Conservation (phyloP, 345 rosid genomes). For the Rhizophora apiculata region DNA sequence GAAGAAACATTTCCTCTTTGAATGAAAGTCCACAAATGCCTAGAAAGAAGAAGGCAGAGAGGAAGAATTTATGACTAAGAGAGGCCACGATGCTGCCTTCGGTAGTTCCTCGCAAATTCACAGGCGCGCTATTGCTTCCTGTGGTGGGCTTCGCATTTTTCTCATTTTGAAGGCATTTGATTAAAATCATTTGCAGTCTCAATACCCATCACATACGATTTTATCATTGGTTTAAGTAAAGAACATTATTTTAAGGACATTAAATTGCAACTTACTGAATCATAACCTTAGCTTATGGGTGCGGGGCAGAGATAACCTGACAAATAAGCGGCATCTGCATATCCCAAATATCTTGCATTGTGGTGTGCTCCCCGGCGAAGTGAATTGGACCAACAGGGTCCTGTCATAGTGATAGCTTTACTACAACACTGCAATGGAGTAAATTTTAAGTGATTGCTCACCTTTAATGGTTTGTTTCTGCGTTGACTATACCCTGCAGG, state of each 20-base stretch:
- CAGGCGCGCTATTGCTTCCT: too few species aligned
- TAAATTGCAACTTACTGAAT: too few species aligned
- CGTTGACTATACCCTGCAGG: conserved; percentile 16
- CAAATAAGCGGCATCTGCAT: conserved; percentile 27
- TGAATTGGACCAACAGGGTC: conserved; percentile 26
- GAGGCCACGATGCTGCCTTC: too few species aligned
- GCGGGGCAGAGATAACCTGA: conserved; percentile 17
- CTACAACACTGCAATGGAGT: not conserved
- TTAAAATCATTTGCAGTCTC: conserved; percentile 17
- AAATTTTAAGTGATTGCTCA: conserved; percentile 1
- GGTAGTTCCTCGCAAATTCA: too few species aligned
- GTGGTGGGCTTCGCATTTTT: conserved; percentile 1
- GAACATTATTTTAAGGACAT: too few species aligned
- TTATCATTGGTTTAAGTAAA: too few species aligned
- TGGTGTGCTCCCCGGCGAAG: conserved; percentile 36
- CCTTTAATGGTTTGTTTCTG: conserved; percentile 18
- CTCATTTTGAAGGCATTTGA: conserved; percentile 5
- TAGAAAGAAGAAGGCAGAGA: too few species aligned
- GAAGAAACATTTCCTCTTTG: too few species aligned
- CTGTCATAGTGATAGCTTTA: conserved; percentile 4
- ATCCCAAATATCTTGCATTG: conserved; percentile 17
- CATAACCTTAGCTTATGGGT: too few species aligned
- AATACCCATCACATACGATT: conserved; percentile 7
- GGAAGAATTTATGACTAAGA: too few species aligned
- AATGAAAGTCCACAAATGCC: too few species aligned